phyloP scores from a whole-genome alignment of 1,284 basidiomycete species.

The Coniferiporia weirii region DNA sequence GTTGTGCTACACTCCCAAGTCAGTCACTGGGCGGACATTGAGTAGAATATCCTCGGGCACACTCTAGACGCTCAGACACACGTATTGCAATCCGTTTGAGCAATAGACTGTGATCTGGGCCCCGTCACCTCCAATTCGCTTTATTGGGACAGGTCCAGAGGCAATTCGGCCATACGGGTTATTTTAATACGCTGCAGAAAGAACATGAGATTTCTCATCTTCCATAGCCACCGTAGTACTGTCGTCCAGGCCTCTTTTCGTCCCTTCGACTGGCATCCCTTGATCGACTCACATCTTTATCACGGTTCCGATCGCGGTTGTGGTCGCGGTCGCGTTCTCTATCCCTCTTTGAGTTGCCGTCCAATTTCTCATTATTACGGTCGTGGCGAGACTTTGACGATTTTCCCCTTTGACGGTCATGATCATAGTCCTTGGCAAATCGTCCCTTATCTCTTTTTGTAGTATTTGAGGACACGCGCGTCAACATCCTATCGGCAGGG shows the following conservation, averaged over 20 bases:
- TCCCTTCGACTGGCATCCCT: not conserved
- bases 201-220: constrained; percentile 1
- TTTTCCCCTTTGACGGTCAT: not conserved
- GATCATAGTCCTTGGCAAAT: not conserved
- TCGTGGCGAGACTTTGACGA: constrained; percentile 15
- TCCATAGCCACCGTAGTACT: constrained; percentile 14
- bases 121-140: not conserved
- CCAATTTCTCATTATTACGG: constrained; percentile 11
- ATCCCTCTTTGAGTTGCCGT: constrained; percentile 14
- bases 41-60: no score
- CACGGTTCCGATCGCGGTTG: constrained; percentile 19
- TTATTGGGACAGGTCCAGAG: not conserved
- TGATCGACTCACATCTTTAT: constrained; percentile 18
- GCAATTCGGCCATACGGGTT: not conserved
- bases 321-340: constrained; percentile 18
- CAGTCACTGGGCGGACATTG: no score
- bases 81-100: not conserved
- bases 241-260: constrained; percentile 7
- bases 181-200: not conserved
- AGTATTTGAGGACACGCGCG: not conserved
- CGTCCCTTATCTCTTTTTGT: not conserved
- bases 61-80: no score
- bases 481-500: not conserved
- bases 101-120: not conserved
- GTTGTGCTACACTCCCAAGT: no score